phyloP scores from a whole-genome alignment of 257 asterid species.

The Solanum microdontum region DNA sequence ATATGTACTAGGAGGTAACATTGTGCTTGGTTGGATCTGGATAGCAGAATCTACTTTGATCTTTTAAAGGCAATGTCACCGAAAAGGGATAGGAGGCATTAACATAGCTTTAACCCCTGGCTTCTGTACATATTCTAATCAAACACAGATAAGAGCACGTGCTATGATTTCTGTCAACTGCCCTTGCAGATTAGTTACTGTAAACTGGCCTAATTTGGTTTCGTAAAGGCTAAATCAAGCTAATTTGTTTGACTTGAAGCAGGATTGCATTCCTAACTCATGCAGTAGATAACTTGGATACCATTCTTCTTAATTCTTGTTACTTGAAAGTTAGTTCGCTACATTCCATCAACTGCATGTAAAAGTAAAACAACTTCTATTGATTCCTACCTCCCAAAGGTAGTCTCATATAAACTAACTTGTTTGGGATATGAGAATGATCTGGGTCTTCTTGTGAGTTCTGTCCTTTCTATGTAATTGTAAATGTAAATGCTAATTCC shows the following conservation, averaged over 20 bases:
- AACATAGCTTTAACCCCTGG: background rate
- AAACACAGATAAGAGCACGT: background rate
- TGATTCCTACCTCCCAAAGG: background rate
- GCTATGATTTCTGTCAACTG: background rate
- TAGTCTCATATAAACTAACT: background rate
- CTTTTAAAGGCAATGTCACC: background rate
- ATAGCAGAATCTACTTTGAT: background rate
- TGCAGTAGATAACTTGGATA: background rate
- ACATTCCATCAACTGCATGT: background rate
- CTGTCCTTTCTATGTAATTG: background rate
- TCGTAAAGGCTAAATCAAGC: background rate
- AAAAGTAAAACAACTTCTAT: background rate
- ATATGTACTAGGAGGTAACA: background rate
- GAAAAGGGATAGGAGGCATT: background rate
- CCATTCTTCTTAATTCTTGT: background rate
- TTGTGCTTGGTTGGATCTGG: background rate
- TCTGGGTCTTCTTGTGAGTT: background rate
- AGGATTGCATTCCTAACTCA: background rate
- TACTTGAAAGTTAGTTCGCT: background rate
- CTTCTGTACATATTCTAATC: background rate
- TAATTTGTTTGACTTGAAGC: background rate
- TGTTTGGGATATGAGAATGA: background rate
- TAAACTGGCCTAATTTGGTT: background rate
- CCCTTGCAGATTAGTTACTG: background rate
- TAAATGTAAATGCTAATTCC: background rate